These are phyloP conservation scores for Podila minutissima DNA, from an alignment of 192 early-diverging fungal genomes.

Conservation along the genomic window DNA sequence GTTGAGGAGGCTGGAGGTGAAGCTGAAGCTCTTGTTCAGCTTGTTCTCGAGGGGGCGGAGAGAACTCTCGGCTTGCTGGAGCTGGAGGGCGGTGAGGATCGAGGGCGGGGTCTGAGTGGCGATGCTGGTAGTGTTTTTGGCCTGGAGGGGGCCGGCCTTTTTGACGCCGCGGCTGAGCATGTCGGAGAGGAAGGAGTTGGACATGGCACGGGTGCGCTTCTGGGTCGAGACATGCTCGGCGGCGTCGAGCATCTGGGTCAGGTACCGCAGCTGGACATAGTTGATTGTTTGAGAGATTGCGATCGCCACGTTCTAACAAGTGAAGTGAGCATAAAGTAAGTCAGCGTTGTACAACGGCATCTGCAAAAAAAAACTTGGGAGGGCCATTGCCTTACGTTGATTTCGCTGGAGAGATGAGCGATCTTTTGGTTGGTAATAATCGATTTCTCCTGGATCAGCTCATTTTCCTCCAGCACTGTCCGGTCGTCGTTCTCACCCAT, in stretches of 20 bases:
- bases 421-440: conserved; percentile 43
- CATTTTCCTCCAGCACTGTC: conserved; percentile 43
- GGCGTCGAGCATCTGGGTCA: conserved; percentile 49
- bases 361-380: background rate
- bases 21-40: conserved; percentile 19
- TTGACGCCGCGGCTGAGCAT: conserved; percentile 49
- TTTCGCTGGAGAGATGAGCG: conserved; percentile 26
- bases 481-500: conserved; percentile 35
- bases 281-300: conserved; percentile 50
- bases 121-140: conserved; percentile 21
- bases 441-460: conserved; percentile 31
- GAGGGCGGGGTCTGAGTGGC: conserved; percentile 31
- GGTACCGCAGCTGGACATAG: conserved; percentile 41
- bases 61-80: background rate
- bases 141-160: conserved; percentile 16
- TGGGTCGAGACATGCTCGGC: conserved; percentile 43
- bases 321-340: background rate
- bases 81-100: conserved; percentile 7
- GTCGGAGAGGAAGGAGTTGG: conserved; percentile 46
- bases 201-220: conserved; percentile 42
- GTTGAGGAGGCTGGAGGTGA: conserved; percentile 21
- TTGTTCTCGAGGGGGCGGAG: conserved; percentile 7
- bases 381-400: conserved; percentile 21
- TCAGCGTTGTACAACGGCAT: too few species aligned
- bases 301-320: conserved; percentile 28